Evolutionary conservation across 805 yeast genomes (phyloP), one percentile per base, ranked within the genome.

Genomic region (Lachancea waltii): DNA sequence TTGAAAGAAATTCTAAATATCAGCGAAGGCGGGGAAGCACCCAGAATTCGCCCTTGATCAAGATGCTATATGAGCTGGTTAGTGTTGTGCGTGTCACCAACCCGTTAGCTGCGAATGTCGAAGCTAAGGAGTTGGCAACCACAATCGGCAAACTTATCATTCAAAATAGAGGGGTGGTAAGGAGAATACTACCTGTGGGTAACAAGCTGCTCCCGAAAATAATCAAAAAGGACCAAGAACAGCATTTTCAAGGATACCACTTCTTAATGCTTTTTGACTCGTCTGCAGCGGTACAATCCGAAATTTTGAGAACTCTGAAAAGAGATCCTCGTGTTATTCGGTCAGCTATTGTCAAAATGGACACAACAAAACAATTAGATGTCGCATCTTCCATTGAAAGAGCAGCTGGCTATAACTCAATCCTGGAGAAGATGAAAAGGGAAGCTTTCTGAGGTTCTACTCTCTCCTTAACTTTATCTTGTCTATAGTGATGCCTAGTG

Each of bases 271-370:
- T 84, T 15, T 92, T 90, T 58, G 97, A 92, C 58, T 73, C 87
- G 1, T 81, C 92, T 31, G 73, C 90, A 11, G 78, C 81, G 25
- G 97, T 85, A 7, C 97, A 90, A 61, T 74, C 80, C 35, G 95
- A 87, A 64, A 76, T 92, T 41, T 64, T 79, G 46, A 74, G 95
- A 64, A 77, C 92, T 3, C 64, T 90, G 47, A 78, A 81, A 53
- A 75, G 78, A 43, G 98, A 90, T 60, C 97, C 97, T 20, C 81
- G 97, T 65, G 81, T 92, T 46, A 75, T 90, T 43, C 74, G 96
- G 56, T 76, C 90, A 16, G 74, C 77, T 41, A 70, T 89, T 25
- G 70, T 82, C 38, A 85, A 77, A 58, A 78, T 79, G 37, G 70
- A 75, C 47, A 71, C 75, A 46, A 64, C 62, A 23, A 67, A 69